These are phyloP conservation scores for Coemansia sp. DNA, from an alignment of 192 early-diverging fungal genomes.

Conservation along the genomic window DNA sequence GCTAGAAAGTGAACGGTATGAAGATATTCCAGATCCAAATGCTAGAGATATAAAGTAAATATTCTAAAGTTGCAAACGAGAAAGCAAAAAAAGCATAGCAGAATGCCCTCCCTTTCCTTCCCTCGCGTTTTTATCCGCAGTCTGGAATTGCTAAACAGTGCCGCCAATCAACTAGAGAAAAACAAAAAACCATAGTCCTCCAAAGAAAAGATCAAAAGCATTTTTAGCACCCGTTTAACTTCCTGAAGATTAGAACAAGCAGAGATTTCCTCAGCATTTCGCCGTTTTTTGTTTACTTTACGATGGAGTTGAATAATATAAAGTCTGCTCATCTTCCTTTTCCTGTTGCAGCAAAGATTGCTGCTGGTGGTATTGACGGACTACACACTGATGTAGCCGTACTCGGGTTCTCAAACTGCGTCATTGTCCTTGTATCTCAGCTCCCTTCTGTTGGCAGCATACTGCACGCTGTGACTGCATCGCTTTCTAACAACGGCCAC, in stretches of 20 bases:
- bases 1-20: not conserved
- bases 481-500: conserved; percentile 6
- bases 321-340: conserved; percentile 1
- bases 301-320: not conserved
- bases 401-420: conserved; percentile 45
- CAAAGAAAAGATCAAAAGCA: no score
- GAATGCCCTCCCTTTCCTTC: not conserved
- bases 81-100: not conserved
- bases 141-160: not conserved
- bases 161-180: no score
- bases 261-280: not conserved
- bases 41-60: not conserved
- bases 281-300: not conserved
- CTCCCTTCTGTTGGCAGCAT: conserved; percentile 40
- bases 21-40: not conserved
- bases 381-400: conserved; percentile 47
- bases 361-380: conserved; percentile 28
- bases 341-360: conserved; percentile 25
- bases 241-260: no score
- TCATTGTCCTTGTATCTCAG: conserved; percentile 46
- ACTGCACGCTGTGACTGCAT: conserved; percentile 20
- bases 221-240: no score
- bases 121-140: not conserved
- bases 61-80: not conserved
- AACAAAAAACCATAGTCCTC: no score